A percentile compares a stretch with the other conserved stretches of the same genome.
Conservation (phyloP, 164 flowering plant species). For the Stephania yunnanensis region DNA sequence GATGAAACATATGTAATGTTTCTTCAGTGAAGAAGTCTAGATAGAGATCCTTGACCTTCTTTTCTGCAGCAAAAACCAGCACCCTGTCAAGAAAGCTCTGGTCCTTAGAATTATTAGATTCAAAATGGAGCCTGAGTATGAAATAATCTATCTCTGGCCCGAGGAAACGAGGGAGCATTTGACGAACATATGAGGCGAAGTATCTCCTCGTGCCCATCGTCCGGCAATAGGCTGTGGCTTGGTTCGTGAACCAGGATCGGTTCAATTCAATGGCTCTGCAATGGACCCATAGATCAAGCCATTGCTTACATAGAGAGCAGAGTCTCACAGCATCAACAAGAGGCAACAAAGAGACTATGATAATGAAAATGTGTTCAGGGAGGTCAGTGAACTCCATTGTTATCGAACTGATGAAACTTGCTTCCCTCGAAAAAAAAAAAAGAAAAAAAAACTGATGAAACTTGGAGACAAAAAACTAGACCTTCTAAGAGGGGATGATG, state of each 20-base stretch:
- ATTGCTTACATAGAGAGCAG: slow-evolving; percentile 3
- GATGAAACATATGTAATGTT: neutral
- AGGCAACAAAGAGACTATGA: slow-evolving; percentile 6
- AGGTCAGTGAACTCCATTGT: slow-evolving; percentile 1
- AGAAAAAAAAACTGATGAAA: neutral
- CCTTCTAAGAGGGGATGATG: neutral
- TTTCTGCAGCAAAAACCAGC: neutral
- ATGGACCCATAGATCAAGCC: slow-evolving; percentile 6
- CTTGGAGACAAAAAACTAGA: neutral
- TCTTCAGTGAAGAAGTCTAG: neutral
- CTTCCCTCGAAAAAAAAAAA: neutral
- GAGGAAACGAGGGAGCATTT: neutral
- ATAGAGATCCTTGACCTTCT: slow-evolving; percentile 1
- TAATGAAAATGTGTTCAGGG: slow-evolving; percentile 1
- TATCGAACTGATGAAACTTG: neutral
- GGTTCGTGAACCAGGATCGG: neutral
- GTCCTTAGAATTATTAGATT: neutral
- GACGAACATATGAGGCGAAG: neutral
- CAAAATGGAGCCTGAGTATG: neutral
- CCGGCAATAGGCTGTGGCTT: neutral
- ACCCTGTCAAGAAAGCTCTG: neutral
- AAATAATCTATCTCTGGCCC: neutral
- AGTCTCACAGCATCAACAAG: slow-evolving; percentile 2
- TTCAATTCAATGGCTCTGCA: slow-evolving; percentile 2
- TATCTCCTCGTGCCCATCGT: neutral